Base-by-base conservation (phyloP, 164 flowering plant genomes). In the Echeveria elegans region DNA sequence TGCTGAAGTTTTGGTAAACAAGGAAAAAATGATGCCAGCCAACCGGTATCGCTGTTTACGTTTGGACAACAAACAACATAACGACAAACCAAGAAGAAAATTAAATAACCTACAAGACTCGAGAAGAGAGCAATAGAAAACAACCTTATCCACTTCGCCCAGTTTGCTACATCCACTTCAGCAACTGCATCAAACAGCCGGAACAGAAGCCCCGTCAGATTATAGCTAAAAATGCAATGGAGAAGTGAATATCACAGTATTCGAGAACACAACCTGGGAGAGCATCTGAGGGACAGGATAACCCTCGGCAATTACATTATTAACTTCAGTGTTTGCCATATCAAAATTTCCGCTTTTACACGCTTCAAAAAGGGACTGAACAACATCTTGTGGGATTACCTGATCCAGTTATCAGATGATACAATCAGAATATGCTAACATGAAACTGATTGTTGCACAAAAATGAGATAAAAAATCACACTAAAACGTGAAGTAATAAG, bases 201-300 rank as follows among this genome's bases (percentile, higher is more conserved):
- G 53, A 72, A 78, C 24, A 69, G 59, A 68, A 15, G 70, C 28
- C 23, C 45, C 37, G 60, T 81, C 60, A 72, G 69, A 63, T 14
- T 19, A 32, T 64, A 69, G 50, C 18, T n/a, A 6, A 66, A 15
- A 52, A 36, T 5, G 32, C 2, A 28, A 32, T 58, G 15, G 47
- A 62, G 1, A 26, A 26, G 43, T 68, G 36, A 15, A 1, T 31
- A 67, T 29, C 23, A 45, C 3, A 31, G 28, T 50, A n/a, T 31
- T 28, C 41, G 59, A 18, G 40, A 0, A 24, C 12, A 6, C 14
- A 6, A 94, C 99, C 97, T 94, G 97, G 68, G 87, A 79, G 72
- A 92, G 81, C 89, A 88, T 83, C 79, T 90, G 97, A 69, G 96
- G 85, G 69, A 79, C 96, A 66, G 97, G 97, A 76, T 95, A 90